phyloP scores from a whole-genome alignment of 192 early-diverging fungal species.

The Coemansia sp. region DNA sequence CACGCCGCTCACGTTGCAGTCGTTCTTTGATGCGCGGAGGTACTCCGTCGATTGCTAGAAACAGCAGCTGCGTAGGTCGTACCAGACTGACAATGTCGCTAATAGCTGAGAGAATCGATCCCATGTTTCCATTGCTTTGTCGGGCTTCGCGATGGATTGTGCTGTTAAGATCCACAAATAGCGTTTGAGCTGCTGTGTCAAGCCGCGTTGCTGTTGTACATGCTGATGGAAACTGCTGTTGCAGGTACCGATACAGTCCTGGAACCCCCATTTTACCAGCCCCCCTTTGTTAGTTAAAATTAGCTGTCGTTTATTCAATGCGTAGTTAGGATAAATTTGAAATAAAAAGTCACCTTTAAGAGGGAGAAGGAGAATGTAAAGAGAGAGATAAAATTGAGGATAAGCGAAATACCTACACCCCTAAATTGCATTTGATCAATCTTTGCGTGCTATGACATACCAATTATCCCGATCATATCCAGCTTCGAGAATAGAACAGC shows the following conservation, averaged over 20 bases:
- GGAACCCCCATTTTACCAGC: constrained; percentile 41
- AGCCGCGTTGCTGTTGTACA: constrained; percentile 23
- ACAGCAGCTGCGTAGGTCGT: constrained; percentile 83
- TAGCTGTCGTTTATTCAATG: background rate
- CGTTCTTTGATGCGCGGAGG: constrained; percentile 98
- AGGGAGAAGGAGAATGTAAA: background rate
- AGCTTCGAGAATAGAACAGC: constrained; percentile 57
- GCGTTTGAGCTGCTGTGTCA: constrained; percentile 25
- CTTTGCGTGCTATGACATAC: constrained; percentile 70
- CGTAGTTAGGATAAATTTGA: background rate
- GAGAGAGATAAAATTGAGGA: no score
- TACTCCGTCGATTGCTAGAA: constrained; percentile 91
- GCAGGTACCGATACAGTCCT: constrained; percentile 45
- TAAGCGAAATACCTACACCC: background rate
- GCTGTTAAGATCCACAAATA: constrained; percentile 50
- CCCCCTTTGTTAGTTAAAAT: background rate
- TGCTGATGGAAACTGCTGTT: constrained; percentile 33
- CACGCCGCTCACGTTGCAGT: constrained; percentile 92
- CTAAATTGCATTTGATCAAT: background rate
- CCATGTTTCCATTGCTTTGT: constrained; percentile 23
- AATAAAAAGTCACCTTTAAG: background rate
- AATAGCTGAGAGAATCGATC: constrained; percentile 17
- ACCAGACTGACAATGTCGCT: constrained; percentile 39
- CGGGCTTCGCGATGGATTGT: constrained; percentile 30
- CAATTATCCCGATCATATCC: constrained; percentile 97